Evolutionary conservation across 768 basidiomycete species (phyloP).

Genomic region (Boletus rex-veris): DNA sequence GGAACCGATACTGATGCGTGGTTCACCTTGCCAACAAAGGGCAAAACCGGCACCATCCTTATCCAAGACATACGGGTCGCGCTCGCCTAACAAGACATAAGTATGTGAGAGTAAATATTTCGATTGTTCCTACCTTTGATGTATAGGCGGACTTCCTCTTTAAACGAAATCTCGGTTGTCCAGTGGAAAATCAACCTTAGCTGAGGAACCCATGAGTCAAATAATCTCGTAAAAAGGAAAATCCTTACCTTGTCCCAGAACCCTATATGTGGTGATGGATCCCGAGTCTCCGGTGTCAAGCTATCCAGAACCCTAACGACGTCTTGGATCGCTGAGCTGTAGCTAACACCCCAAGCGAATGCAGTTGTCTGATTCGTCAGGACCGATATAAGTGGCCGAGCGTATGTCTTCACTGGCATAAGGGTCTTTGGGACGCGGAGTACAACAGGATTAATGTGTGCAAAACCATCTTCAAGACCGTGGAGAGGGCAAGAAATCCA

Average conservation of each 20-base stretch:
- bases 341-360: constrained; percentile 88
- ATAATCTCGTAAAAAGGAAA: not conserved
- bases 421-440: constrained; percentile 82
- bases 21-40: constrained; percentile 76
- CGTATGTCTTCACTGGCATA: constrained; percentile 94
- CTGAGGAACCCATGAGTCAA: constrained; percentile 33
- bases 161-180: constrained; percentile 65
- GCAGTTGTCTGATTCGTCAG: constrained; percentile 62
- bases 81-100: constrained; percentile 53
- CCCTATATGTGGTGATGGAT: constrained; percentile 78
- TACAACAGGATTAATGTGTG: constrained; percentile 50
- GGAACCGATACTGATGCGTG: constrained; percentile 66
- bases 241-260: constrained; percentile 90
- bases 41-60: constrained; percentile 84
- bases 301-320: constrained; percentile 80
- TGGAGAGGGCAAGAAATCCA: constrained; percentile 71
- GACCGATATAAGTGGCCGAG: constrained; percentile 67
- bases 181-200: constrained; percentile 82
- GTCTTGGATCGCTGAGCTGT: constrained; percentile 83
- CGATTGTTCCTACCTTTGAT: constrained; percentile 65
- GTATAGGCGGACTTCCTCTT: constrained; percentile 69
- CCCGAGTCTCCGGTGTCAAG: constrained; percentile 70
- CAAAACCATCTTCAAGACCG: constrained; percentile 48
- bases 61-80: constrained; percentile 70
- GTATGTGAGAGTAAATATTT: not conserved